These are phyloP conservation scores for Clarkia xantiana DNA, from an alignment of 345 rosid species.

Conservation along the genomic window DNA sequence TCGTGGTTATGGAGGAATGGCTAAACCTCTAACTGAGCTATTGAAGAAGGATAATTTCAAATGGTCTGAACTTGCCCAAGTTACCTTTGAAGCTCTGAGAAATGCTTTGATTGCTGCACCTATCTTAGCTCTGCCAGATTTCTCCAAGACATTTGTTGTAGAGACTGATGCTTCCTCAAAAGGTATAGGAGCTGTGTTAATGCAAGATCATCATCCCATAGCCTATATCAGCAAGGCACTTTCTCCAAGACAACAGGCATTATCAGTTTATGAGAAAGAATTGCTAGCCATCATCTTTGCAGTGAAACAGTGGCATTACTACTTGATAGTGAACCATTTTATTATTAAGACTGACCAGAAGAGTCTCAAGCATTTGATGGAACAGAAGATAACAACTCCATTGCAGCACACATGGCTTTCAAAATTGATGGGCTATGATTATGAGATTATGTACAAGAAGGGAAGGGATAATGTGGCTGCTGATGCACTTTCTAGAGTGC, in stretches of 20 bases:
- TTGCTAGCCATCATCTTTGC: not conserved
- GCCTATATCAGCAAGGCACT: not conserved
- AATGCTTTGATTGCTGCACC: not conserved
- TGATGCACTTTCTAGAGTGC: not conserved
- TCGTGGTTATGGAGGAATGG: not conserved
- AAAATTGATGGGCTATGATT: not conserved
- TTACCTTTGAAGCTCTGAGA: not conserved
- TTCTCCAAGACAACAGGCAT: not conserved
- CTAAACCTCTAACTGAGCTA: not conserved
- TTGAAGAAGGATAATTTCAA: not conserved
- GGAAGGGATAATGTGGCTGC: not conserved
- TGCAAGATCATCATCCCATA: not conserved
- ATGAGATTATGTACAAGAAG: not conserved
- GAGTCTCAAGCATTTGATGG: not conserved
- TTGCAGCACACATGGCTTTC: not conserved
- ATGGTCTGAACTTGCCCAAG: not conserved
- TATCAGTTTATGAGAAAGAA: slow-evolving; percentile 2
- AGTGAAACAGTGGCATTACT: not conserved
- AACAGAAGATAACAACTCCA: not conserved
- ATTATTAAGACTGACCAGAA: not conserved
- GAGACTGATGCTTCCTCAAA: not conserved
- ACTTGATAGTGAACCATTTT: not conserved
- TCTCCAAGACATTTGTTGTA: not conserved
- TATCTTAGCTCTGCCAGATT: not conserved
- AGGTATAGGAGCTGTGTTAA: not conserved